Percentiles rank a stretch among this genome's conserved stretches.
phyloP scores from a whole-genome alignment of 345 rosid genomes.

The Eucalyptus caleyi region DNA sequence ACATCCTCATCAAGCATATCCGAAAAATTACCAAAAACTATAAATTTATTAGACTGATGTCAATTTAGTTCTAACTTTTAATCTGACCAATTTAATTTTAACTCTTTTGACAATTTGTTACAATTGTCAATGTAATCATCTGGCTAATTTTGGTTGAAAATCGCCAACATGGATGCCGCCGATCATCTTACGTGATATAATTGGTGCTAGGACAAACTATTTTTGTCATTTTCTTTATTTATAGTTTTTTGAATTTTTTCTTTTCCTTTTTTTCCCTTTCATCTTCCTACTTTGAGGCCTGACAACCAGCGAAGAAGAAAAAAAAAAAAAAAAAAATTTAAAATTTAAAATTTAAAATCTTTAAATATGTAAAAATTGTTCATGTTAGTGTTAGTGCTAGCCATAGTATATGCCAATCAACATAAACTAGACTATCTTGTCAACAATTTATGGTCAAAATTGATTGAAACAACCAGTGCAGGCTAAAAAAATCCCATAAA shows the following conservation, averaged over 20 bases:
- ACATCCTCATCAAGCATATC: neutral
- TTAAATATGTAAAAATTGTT: no score
- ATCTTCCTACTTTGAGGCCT: neutral
- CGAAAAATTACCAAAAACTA: neutral
- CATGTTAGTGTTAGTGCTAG: no score
- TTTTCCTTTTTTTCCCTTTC: neutral
- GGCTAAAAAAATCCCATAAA: rapidly evolving
- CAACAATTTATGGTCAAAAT: rapidly evolving
- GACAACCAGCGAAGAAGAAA: rapidly evolving
- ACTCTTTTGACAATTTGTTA: neutral
- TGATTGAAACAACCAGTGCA: rapidly evolving
- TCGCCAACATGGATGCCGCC: neutral
- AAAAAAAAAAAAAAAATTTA: no score
- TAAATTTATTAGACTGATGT: rapidly evolving
- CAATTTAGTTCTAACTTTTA: neutral
- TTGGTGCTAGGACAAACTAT: rapidly evolving
- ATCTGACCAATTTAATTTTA: rapidly evolving
- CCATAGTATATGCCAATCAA: rapidly evolving
- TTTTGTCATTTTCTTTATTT: neutral
- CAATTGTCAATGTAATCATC: rapidly evolving
- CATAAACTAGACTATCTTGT: rapidly evolving
- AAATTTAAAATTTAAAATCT: no score
- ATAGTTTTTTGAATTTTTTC: rapidly evolving
- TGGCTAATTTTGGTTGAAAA: rapidly evolving
- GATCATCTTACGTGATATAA: neutral